Conservation (phyloP, 169 alveolate genomes). For the Cryptosporidium sp. region DNA sequence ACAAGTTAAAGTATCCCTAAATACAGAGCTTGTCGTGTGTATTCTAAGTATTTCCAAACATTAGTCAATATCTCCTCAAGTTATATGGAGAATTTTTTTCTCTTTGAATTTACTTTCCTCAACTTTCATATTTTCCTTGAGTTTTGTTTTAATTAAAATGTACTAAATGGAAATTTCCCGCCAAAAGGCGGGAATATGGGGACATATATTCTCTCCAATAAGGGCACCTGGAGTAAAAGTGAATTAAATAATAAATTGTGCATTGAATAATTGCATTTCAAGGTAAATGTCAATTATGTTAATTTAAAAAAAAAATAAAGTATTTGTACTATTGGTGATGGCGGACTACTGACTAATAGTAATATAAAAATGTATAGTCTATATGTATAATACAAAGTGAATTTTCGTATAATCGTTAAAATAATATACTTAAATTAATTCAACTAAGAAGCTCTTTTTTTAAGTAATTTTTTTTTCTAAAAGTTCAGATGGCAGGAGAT, state of each 20-base stretch:
- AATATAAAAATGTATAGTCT: constrained; percentile 29
- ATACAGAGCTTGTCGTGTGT: not conserved
- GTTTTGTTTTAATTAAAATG: no score
- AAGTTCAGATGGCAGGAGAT: constrained; percentile 68
- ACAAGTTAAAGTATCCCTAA: not conserved
- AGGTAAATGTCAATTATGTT: not conserved
- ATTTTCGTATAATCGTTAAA: not conserved
- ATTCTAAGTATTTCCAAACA: not conserved
- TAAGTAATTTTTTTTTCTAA: constrained; percentile 5
- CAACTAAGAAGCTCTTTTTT: not conserved
- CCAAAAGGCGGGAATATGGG: constrained; percentile 1
- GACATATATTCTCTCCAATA: not conserved
- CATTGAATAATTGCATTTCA: not conserved
- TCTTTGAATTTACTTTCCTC: not conserved
- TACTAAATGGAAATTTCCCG: not conserved
- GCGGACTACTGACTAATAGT: constrained; percentile 17
- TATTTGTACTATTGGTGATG: not conserved
- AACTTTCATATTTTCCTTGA: not conserved
- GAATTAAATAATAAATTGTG: constrained; percentile 1
- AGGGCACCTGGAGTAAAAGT: not conserved
- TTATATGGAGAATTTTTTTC: not conserved
- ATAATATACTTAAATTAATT: not conserved
- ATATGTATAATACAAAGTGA: not conserved
- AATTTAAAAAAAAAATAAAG: not conserved
- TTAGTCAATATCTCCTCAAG: not conserved